Evolutionary conservation across 768 basidiomycete genomes (phyloP), one percentile per base, ranked within the genome.

Genomic region (Favolaschia claudopus): DNA sequence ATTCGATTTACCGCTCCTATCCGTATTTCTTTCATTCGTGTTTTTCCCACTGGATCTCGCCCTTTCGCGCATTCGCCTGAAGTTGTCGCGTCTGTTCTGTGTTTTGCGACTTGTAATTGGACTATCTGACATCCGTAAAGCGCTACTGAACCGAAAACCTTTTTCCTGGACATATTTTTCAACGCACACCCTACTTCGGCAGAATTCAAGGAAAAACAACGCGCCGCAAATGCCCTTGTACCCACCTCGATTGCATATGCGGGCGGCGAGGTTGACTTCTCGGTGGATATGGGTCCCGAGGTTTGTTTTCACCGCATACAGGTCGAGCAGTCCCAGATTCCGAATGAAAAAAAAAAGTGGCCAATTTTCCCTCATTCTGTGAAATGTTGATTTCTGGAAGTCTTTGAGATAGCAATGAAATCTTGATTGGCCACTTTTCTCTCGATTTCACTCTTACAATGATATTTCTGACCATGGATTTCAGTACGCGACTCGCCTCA

Each of bases 161-260:
- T 93, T 76, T 88, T 86, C 67, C 76, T 92, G 17, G 84, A 92
- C 51, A 75, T 92, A 9, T 91, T 85, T 71, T 87, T 93, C 74
- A 92, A 92, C 73, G 87, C 89, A 0, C 83, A 86, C 28, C 79
- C 85, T 1, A 76, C 85, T 20, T 66, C 76, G 13, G 59, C 75
- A 22, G 79, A 80, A 6, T 67, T 75, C 1, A 87, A 85, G 68
- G 84, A 83, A 47, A 89, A 85, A 61, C 83, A 83, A 55, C 86
- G 85, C 60, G 78, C 85, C 0, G 81, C 85, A 24, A 93, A 93
- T 77, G 87, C 84, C 15, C 80, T 93, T 15, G 84, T 89, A 14
- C 88, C 89, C 6, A 90, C 90, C 4, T 76, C 81, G 8, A 81
- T 94, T 34, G 85, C 89, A 0, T 93, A 92, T 70, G 76, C 86